phyloP scores from a whole-genome alignment of 768 basidiomycete species.

The Cubamyces sp. region DNA sequence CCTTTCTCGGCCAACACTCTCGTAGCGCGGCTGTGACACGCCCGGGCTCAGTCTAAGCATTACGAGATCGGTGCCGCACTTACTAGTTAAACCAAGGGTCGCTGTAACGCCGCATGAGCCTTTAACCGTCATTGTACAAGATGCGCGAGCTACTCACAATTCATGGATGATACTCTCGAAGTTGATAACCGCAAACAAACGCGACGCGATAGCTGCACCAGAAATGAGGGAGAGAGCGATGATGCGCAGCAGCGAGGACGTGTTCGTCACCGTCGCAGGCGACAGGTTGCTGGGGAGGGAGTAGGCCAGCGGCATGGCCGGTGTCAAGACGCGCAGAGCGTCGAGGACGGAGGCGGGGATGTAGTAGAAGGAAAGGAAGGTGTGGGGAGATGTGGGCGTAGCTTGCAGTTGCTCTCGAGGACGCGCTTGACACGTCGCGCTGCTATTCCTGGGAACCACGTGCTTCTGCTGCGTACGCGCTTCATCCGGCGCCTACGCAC shows the following conservation, averaged over 20 bases:
- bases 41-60: neutral
- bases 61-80: constrained; percentile 40
- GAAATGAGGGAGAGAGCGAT: constrained; percentile 90
- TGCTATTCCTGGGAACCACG: constrained; percentile 27
- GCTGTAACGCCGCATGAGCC: constrained; percentile 43
- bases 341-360: constrained; percentile 11
- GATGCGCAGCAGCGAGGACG: constrained; percentile 88
- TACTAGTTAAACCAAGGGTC: constrained; percentile 99
- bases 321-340: constrained; percentile 20
- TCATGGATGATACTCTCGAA: constrained; percentile 99
- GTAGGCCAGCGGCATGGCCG: constrained; percentile 52
- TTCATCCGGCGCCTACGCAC: neutral
- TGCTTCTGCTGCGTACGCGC: constrained; percentile 1
- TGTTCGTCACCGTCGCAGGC: constrained; percentile 76
- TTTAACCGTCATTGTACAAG: neutral
- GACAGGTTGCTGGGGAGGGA: constrained; percentile 73
- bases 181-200: constrained; percentile 96
- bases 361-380: constrained; percentile 1
- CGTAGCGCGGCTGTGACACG: constrained; percentile 78
- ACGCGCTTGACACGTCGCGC: constrained; percentile 26
- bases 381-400: constrained; percentile 4
- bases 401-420: constrained; percentile 1
- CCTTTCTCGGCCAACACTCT: constrained; percentile 88
- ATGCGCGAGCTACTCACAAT: constrained; percentile 62
- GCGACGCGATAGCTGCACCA: constrained; percentile 91